These are phyloP conservation scores for Cnidoscolus chayamansa DNA, from an alignment of 441 rosid species.

Conservation along the genomic window DNA sequence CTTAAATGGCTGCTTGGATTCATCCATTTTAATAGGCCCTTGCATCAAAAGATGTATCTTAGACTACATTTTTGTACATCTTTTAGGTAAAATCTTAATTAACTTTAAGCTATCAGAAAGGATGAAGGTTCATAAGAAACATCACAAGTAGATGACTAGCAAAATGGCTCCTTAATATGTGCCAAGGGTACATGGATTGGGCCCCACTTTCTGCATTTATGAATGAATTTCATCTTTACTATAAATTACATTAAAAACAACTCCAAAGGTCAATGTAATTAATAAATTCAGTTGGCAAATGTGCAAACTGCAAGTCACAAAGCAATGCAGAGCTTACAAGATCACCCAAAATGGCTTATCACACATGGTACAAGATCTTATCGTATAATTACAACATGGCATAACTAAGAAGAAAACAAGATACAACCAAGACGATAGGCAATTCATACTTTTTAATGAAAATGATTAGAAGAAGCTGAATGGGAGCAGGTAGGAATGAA, in stretches of 20 bases:
- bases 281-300: not conserved
- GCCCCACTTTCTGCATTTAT: not conserved
- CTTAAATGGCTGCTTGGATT: not conserved
- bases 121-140: not conserved
- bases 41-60: not conserved
- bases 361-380: not conserved
- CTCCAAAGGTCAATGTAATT: no score
- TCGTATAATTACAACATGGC: not conserved
- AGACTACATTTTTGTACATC: not conserved
- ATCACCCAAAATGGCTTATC: not conserved
- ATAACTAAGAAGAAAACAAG: not conserved
- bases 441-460: not conserved
- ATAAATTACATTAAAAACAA: no score
- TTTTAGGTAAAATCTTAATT: not conserved
- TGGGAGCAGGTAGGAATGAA: not conserved
- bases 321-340: not conserved
- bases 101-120: not conserved
- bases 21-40: not conserved
- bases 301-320: not conserved
- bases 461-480: not conserved
- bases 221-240: not conserved
- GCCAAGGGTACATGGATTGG: no score
- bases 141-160: not conserved
- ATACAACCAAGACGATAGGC: not conserved
- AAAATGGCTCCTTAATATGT: not conserved